These are phyloP conservation scores for Pichia sp. DNA, from an alignment of 1,139 yeast genomes.

Conservation along the genomic window DNA sequence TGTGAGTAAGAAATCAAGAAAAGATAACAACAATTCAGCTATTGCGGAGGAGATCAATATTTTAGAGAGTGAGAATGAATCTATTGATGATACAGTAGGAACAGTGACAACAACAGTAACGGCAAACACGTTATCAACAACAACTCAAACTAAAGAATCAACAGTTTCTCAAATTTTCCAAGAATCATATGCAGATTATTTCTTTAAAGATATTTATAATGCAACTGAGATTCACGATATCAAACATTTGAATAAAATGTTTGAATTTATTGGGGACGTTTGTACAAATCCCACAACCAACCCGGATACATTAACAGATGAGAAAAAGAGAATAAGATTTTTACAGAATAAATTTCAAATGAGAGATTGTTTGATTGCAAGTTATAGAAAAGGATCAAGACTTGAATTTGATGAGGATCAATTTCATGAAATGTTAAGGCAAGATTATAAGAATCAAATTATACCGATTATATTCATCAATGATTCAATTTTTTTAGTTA, in stretches of 20 bases:
- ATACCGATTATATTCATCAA: constrained; percentile 26
- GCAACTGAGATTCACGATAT: neutral
- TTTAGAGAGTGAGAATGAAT: constrained; percentile 11
- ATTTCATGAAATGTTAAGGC: constrained; percentile 19
- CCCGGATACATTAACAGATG: constrained; percentile 1
- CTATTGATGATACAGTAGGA: constrained; percentile 8
- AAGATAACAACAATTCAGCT: neutral
- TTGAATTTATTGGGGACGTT: constrained; percentile 24
- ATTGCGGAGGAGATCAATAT: constrained; percentile 10
- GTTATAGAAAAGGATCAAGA: constrained; percentile 20
- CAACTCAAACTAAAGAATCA: neutral
- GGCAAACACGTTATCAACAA: neutral
- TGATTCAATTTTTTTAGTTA: constrained; percentile 24
- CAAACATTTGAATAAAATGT: constrained; percentile 21
- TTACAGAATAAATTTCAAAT: constrained; percentile 19
- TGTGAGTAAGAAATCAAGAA: neutral
- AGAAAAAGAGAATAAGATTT: neutral
- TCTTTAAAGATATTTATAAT: constrained; percentile 18
- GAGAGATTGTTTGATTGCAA: constrained; percentile 23
- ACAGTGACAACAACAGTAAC: neutral
- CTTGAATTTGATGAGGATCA: constrained; percentile 27
- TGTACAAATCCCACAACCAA: constrained; percentile 17
- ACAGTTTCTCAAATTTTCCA: constrained; percentile 15
- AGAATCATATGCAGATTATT: constrained; percentile 15
- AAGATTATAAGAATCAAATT: constrained; percentile 23